Conservation (phyloP, 139 green algal genomes). For the Coelastrella sp. region DNA sequence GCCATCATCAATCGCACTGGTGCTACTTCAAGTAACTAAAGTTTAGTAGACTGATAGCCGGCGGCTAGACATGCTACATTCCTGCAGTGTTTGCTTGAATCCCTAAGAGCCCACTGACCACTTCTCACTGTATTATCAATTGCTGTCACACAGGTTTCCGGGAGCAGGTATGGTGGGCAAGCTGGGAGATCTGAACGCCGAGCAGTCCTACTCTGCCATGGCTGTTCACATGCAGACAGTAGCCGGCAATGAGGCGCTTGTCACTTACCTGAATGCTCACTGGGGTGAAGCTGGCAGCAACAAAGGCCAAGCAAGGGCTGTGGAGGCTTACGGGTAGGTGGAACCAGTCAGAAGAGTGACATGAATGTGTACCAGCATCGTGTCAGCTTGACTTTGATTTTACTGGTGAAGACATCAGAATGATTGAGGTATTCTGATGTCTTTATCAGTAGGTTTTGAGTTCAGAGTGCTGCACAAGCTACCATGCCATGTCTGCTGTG, state of each 20-base stretch:
- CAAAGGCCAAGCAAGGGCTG: neutral
- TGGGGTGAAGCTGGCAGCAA: neutral
- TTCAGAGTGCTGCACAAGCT: no score
- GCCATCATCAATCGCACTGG: no score
- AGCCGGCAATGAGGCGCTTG: constrained; percentile 5
- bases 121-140: neutral
- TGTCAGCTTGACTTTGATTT: neutral
- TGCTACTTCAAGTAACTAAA: no score
- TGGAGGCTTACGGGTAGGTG: neutral
- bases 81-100: neutral
- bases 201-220: neutral
- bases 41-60: no score
- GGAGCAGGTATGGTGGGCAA: neutral
- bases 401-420: no score
- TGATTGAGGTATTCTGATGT: no score
- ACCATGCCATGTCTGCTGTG: no score
- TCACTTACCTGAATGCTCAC: neutral
- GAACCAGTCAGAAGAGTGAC: neutral
- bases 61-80: neutral
- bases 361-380: neutral
- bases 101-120: neutral
- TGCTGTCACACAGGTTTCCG: neutral
- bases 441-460: no score
- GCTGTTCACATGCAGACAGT: constrained; percentile 6
- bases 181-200: neutral